Conservation (phyloP, 2,329 filamentous ascomycete species). For the Sporothrix inflata region DNA sequence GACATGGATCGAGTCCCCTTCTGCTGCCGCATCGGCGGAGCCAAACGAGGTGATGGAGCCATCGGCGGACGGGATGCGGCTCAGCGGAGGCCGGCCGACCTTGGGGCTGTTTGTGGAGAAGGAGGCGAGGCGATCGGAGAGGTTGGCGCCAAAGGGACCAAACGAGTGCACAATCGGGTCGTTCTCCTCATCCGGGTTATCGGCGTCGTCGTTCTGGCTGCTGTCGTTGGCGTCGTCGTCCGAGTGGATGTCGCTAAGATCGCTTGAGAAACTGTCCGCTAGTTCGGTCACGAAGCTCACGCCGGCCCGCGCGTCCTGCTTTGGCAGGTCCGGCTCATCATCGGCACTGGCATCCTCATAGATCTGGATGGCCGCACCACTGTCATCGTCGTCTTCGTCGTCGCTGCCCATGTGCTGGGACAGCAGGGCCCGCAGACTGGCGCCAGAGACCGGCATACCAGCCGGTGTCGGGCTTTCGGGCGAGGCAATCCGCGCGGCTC, state of each 20-base stretch:
- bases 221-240: constrained; percentile 67
- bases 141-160: constrained; percentile 83
- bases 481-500: constrained; percentile 64
- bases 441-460: constrained; percentile 46
- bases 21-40: background rate
- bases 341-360: constrained; percentile 72
- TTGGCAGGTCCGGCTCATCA: constrained; percentile 55
- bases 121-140: constrained; percentile 79
- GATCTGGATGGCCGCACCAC: constrained; percentile 60
- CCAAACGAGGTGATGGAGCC: constrained; percentile 33
- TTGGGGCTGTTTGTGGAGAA: constrained; percentile 72
- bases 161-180: constrained; percentile 93
- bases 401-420: constrained; percentile 41
- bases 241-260: constrained; percentile 53
- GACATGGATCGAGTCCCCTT: constrained; percentile 13
- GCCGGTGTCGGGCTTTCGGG: constrained; percentile 70
- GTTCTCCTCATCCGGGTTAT: constrained; percentile 88
- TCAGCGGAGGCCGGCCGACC: constrained; percentile 35
- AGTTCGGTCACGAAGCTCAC: constrained; percentile 56
- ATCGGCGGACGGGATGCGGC: constrained; percentile 31
- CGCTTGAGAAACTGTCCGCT: constrained; percentile 60
- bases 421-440: constrained; percentile 51
- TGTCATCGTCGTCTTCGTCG: constrained; percentile 39
- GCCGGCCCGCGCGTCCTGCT: constrained; percentile 38
- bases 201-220: constrained; percentile 72